Base-by-base conservation (phyloP, 331 rosid species). In the Rosa hybrid region DNA sequence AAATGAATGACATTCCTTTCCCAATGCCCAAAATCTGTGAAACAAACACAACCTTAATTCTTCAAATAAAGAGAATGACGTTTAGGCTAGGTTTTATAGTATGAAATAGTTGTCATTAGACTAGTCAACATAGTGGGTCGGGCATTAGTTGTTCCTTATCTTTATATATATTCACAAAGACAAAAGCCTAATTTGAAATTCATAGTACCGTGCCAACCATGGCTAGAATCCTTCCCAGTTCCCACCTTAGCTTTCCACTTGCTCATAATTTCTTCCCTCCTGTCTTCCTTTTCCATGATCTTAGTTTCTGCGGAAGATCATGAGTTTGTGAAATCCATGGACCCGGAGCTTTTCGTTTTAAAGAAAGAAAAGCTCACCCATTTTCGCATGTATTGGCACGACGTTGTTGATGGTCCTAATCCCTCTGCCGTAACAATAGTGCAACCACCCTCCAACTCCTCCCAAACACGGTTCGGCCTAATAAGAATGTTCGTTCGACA, bases 381-480 rank as follows among this genome's bases (percentile, higher is more conserved):
- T 74, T 6, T 84, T 1, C 80, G 78, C 67, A 0, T 84, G 2
- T 84, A 84, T 20, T 84, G 87, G 87, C 84, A 81, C 53, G 84
- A 84, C 16, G 17, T 81, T 1, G 68, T 77, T 12, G 49, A 67
- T 30, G 84, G 84, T 5, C 65, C 17, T 0, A 77, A 80, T 7
- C 82, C 87, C 17, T 41, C 79, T 3, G 64, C 77, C 30, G 7
- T 81, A 13, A 11, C 44, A 34, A 75, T 81, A 4, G 71, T 81
- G 54, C 59, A 48, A 7, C 46, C 82, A 11, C 72, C 60, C 5
- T 21, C 68, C 2, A 78, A 54, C 2, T 10, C 6, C 48, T 64
- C 83, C 5, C 4, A 9, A 12, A 77, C 82, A 2, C 7, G 5
- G 46, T 84, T 84, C 8, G 84, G 80, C 16, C 13, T 42, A 1